phyloP scores from a whole-genome alignment of 164 flowering plant genomes.

The Aristolochia contorta region DNA sequence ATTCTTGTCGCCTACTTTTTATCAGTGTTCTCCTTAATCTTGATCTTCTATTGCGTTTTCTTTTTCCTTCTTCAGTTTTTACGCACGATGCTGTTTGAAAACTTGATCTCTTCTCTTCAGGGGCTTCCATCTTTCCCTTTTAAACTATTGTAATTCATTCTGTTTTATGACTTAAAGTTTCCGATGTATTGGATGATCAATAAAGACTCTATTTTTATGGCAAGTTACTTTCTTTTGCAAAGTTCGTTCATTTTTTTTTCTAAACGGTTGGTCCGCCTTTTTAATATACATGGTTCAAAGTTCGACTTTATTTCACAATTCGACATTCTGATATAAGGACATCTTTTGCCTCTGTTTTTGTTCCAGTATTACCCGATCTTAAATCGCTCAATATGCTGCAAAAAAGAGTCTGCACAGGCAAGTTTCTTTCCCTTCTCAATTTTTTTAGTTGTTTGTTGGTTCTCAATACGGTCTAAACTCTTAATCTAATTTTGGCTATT shows the following conservation, averaged over 20 bases:
- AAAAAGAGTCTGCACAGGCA: conserved; percentile 98
- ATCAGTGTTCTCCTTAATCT: background rate
- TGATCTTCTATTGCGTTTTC: background rate
- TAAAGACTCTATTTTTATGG: no score
- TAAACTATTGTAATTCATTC: no score
- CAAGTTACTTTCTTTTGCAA: background rate
- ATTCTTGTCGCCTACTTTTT: no score
- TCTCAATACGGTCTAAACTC: no score
- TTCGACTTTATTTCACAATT: background rate
- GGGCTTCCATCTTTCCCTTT: background rate
- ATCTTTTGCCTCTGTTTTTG: background rate
- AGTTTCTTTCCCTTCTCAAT: background rate
- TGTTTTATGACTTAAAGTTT: background rate
- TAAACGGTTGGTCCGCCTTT: background rate
- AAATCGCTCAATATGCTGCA: conserved; percentile 93
- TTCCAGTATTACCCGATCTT: conserved; percentile 88
- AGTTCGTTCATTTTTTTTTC: background rate
- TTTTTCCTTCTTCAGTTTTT: background rate
- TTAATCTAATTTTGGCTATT: no score
- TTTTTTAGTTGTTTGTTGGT: no score
- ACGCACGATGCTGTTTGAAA: background rate
- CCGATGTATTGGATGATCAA: no score
- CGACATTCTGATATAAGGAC: background rate
- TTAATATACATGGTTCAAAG: background rate
- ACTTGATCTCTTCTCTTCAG: background rate